Base-by-base conservation (phyloP, 164 flowering plant genomes). In the Aristolochia contorta region DNA sequence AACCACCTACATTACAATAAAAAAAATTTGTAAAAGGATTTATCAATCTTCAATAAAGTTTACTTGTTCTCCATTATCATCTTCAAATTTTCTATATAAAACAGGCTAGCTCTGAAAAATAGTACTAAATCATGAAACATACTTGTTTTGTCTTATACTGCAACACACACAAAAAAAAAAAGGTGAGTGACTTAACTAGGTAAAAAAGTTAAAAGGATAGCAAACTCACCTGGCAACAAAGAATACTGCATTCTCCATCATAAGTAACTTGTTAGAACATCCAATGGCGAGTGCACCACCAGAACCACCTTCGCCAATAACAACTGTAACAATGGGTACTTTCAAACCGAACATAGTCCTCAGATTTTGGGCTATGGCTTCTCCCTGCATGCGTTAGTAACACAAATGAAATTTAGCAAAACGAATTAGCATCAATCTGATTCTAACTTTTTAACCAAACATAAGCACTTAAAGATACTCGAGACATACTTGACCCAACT, bases 231-330 rank as follows among this genome's bases (percentile, higher is more conserved):
- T 93, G 77, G 99, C 99, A 71, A 93, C 99, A 74, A 76, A 93
- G 76, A 93, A 88, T 69, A 88, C 97, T 30, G 99, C 88, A 88
- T 93, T 93, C 78, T 93, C 97, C 68, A 93, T 85, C 99, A 93
- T 93, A 61, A 90, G 55, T 68, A 93, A 66, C 71, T 84, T 88
- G 67, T 93, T 90, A 13, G 85, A 92, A 77, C 96, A 88, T 18
- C 82, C 97, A 77, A 93, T 90, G 54, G 96, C 99, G 52, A 93
- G 79, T 67, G 99, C 99, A 75, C 99, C 99, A 73, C 99, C 99
- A 73, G 97, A 90, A 47, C 99, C 99, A 73, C 99, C 99, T 84
- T 93, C 99, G 27, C 99, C 99, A 58, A 90, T 88, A 64, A 93
- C 96, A 71, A 93, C 78, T 24, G 97, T 80, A 64, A 93, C 62